Evolutionary conservation across 1,284 basidiomycete species (phyloP), one percentile per base, ranked within the genome.

Genomic region (Vanrija sp.): DNA sequence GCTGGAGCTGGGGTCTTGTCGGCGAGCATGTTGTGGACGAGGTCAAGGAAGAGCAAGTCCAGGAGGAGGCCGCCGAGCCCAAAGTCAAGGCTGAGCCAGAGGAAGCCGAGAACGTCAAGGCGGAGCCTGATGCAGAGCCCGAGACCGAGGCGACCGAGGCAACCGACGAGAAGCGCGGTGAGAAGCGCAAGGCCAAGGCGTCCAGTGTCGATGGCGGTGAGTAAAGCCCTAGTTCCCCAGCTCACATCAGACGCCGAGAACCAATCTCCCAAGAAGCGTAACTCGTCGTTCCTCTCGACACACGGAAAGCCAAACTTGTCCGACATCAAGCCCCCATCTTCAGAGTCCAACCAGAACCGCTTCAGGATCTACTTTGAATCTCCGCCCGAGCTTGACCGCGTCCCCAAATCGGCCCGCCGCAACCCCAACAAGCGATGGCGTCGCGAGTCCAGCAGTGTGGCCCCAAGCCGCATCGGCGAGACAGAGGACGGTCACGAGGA

Each of bases 391-490:
- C 61, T 72, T 15, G 75, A 75, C 54, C 65, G 69, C 12, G 65
- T 71, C 4, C 67, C 71, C 8, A 73, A 73, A 60, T 61, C 67
- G 10, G 49, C 53, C 48, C 59, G 43, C 45, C 47, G 59, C 49
- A 69, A 61, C 53, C 63, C 56, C 44, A 89, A 77, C 68, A 82
- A 65, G 85, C 85, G 75, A 82, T 87, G 68, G 83, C 83, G 61
- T 79, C 84, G 67, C 79, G 79, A 63, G 78, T 82, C 55, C 44
- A 67, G 58, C 52, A 65, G 66, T 56, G 64, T 67, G 24, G 69
- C 65, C n/a, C 68, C 66, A 23, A 64, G 58, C 56, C 49, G 54
- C 45, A 56, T 50, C 16, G 60, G 43, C 39, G 55, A 51, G 50
- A 35, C 47, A 8, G 59, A 62, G 19, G 49, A 41, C 16, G 47